Percentiles rank a stretch among this genome's conserved stretches.
These are phyloP conservation scores for Fomitiporia mediterranea DNA, from an alignment of 1,284 basidiomycete genomes.

Conservation along the genomic window DNA sequence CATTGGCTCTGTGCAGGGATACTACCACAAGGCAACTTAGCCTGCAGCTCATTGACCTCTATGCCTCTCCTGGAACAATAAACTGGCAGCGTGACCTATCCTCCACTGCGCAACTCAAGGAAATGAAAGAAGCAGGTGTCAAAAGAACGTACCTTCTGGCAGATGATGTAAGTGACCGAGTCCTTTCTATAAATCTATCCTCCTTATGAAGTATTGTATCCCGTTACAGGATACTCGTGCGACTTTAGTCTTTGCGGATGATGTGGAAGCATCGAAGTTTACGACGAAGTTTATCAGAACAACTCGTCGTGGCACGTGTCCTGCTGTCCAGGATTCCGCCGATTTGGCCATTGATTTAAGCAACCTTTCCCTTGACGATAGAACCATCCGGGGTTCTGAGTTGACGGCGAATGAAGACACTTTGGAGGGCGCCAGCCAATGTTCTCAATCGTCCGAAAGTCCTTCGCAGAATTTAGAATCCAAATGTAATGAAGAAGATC, in stretches of 20 bases:
- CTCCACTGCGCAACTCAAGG: neutral
- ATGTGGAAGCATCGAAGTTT: neutral
- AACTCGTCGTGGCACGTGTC: neutral
- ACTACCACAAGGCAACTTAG: neutral
- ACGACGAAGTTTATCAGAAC: neutral
- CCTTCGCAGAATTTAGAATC: too few species aligned
- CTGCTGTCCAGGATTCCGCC: too few species aligned
- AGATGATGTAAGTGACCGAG: neutral
- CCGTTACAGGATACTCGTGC: neutral
- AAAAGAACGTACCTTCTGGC: neutral
- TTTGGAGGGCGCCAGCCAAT: too few species aligned
- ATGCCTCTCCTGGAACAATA: neutral
- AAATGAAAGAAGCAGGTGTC: neutral
- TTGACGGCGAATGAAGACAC: too few species aligned
- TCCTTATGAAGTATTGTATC: neutral
- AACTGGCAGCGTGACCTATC: neutral
- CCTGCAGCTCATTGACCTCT: neutral
- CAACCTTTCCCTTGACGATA: too few species aligned
- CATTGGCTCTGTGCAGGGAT: neutral
- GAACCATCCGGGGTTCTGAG: too few species aligned
- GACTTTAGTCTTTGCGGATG: neutral
- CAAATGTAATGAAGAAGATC: too few species aligned
- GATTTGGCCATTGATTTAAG: too few species aligned
- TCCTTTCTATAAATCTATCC: neutral
- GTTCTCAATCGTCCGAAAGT: too few species aligned